phyloP scores from a whole-genome alignment of 1,284 basidiomycete species.

The Ceratobasidium sp. region DNA sequence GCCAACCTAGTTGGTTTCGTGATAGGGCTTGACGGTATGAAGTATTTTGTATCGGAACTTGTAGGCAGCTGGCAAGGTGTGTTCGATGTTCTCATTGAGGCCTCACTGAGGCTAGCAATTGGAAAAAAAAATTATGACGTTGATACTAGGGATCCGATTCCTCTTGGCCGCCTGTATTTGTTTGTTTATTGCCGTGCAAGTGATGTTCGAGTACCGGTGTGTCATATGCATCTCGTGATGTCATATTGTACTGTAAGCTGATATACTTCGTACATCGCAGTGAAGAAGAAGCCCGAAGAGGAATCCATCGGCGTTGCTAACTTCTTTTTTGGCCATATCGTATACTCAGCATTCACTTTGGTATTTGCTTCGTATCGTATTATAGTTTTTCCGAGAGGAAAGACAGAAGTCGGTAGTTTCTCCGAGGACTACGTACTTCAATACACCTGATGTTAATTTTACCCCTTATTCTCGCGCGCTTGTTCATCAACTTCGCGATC shows the following conservation, averaged over 20 bases:
- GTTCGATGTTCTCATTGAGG: constrained; percentile 1
- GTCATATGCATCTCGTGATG: constrained; percentile 43
- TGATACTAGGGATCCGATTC: constrained; percentile 66
- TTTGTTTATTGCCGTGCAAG: constrained; percentile 83
- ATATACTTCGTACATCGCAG: constrained; percentile 44
- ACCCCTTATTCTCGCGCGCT: not conserved
- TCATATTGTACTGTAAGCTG: constrained; percentile 33
- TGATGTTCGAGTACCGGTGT: constrained; percentile 94
- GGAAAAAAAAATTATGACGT: not conserved
- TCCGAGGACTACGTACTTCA: not conserved
- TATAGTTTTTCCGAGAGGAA: not conserved
- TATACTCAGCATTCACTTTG: not conserved
- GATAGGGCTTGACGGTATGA: constrained; percentile 83
- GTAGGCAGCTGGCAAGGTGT: constrained; percentile 70
- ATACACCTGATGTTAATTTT: constrained; percentile 17
- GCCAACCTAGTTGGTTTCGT: constrained; percentile 98
- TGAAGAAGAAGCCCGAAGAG: constrained; percentile 62
- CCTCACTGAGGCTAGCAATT: not conserved
- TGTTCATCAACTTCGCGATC: not conserved
- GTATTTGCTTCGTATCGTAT: not conserved
- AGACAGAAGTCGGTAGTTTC: not conserved
- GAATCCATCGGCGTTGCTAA: constrained; percentile 67
- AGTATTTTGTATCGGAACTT: constrained; percentile 72
- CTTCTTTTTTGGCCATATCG: not conserved
- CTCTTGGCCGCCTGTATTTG: constrained; percentile 65